Percentiles rank a stretch among this genome's conserved stretches.
phyloP scores from a whole-genome alignment of 78 protist genomes.

The Polysphondylium violaceum region DNA sequence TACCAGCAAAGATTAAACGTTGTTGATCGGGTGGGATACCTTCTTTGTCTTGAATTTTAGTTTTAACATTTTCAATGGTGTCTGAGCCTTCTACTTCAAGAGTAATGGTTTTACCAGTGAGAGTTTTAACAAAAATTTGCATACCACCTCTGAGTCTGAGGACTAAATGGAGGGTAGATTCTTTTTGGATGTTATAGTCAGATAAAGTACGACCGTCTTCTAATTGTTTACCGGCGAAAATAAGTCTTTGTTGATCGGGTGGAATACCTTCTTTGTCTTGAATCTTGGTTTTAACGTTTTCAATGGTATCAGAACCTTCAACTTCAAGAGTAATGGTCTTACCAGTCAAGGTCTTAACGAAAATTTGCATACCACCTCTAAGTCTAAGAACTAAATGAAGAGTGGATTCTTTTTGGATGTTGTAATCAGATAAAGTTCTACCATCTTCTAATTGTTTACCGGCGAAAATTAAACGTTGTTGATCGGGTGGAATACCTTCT shows the following conservation, averaged over 20 bases:
- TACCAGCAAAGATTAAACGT: slow-evolving; percentile 99
- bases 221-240: slow-evolving; percentile 99
- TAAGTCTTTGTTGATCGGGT: slow-evolving; percentile 98
- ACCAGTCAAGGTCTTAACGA: slow-evolving; percentile 89
- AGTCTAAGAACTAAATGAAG: slow-evolving; percentile 91
- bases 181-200: slow-evolving; percentile 99
- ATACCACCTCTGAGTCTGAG: slow-evolving; percentile 84
- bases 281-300: slow-evolving; percentile 96
- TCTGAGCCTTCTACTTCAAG: slow-evolving; percentile 95
- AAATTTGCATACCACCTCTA: slow-evolving; percentile 87
- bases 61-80: slow-evolving; percentile 97
- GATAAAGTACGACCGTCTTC: slow-evolving; percentile 98
- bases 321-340: slow-evolving; percentile 92
- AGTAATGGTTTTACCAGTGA: slow-evolving; percentile 98
- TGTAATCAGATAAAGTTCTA: slow-evolving; percentile 91
- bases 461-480: too few species aligned
- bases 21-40: slow-evolving; percentile 99
- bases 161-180: slow-evolving; percentile 95
- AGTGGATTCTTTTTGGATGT: slow-evolving; percentile 93
- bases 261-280: slow-evolving; percentile 99
- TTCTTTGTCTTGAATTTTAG: slow-evolving; percentile 98
- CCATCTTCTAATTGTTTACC: slow-evolving; percentile 98
- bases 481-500: too few species aligned
- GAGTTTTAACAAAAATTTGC: slow-evolving; percentile 98
- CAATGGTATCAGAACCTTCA: slow-evolving; percentile 96